phyloP scores from a whole-genome alignment of 148 eudicot genomes.

The Rhododendron mucronatum region DNA sequence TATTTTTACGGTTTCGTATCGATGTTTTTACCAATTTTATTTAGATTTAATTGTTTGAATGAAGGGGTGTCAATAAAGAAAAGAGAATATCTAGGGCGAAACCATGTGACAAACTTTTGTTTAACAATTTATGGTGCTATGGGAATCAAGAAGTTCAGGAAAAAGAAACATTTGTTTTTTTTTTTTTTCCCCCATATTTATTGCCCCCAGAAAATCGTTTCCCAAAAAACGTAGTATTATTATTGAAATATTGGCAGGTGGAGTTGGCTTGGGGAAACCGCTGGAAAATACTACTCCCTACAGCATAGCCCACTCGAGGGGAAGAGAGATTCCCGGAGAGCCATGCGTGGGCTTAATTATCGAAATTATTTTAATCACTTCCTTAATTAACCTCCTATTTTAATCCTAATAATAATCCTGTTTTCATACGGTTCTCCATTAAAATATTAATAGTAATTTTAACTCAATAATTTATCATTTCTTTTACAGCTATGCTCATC shows the following conservation, averaged over 20 bases:
- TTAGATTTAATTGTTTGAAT: not conserved
- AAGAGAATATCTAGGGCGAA: not conserved
- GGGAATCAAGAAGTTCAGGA: constrained; percentile 2
- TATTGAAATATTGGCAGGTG: not conserved
- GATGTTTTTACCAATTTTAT: not conserved
- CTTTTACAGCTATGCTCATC: not conserved
- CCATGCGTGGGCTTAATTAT: constrained; percentile 51
- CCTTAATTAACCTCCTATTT: not conserved
- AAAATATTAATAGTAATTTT: not conserved
- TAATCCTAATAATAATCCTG: constrained; percentile 2
- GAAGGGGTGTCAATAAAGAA: not conserved
- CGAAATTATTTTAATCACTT: constrained; percentile 1
- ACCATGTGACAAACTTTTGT: not conserved
- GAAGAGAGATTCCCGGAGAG: constrained; percentile 54
- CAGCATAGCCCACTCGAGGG: constrained; percentile 30
- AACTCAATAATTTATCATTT: not conserved
- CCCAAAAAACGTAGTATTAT: not conserved
- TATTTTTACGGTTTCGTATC: not conserved
- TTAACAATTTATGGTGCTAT: not conserved
- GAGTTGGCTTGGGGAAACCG: not conserved
- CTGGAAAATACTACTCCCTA: not conserved
- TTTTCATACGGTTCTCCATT: not conserved
- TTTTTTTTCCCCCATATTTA: no score
- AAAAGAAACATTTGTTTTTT: not conserved
- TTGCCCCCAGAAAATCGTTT: not conserved